Evolutionary conservation across 768 basidiomycete genomes (phyloP), one percentile per base, ranked within the genome.

Genomic region (Russula ochroleuca): DNA sequence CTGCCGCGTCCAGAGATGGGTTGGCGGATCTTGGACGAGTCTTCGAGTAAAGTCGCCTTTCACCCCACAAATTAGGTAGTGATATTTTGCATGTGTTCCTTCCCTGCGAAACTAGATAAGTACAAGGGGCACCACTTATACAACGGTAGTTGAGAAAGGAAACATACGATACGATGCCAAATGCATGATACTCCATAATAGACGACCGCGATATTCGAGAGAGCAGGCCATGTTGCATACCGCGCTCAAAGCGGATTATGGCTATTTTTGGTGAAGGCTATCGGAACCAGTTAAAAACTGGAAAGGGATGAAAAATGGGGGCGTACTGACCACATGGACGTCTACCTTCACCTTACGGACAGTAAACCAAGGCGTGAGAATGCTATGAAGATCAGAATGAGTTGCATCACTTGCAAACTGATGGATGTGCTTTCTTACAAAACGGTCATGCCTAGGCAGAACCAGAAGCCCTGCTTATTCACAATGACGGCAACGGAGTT

Each of bases 141-240:
- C 65, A 49, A 37, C 53, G 57, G 43, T 19, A 4, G 28, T 45
- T n/a, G 15, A 28, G 3, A 7, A 21, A 25, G 10, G 7, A 57
- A 43, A 70, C 85, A 25, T 73, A 88, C 86, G 86, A 88, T 63
- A 91, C 81, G 64, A 87, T 85, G 58, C 88, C 89, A 64, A 91
- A 92, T 37, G 88, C 87, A 72, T 91, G 90, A 72, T 90, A 91
- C 73, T 92, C 89, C 86, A 84, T 83, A 66, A 90, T 79, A 37
- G 85, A 79, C 21, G 83, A 83, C 40, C 88, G 86, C 65, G 86
- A 86, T 75, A 91, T 81, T 60, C 89, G 83, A 23, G 85, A 85
- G 38, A 91, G 78, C 33, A 92, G 78, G 61, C 89, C 88, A 72
- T 91, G 90, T 71, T 90, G 89, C 88, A 92, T 91, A 56, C 90